Evolutionary conservation across 1,284 basidiomycete genomes (phyloP).

Genomic region (Ustilago xerochloae): DNA sequence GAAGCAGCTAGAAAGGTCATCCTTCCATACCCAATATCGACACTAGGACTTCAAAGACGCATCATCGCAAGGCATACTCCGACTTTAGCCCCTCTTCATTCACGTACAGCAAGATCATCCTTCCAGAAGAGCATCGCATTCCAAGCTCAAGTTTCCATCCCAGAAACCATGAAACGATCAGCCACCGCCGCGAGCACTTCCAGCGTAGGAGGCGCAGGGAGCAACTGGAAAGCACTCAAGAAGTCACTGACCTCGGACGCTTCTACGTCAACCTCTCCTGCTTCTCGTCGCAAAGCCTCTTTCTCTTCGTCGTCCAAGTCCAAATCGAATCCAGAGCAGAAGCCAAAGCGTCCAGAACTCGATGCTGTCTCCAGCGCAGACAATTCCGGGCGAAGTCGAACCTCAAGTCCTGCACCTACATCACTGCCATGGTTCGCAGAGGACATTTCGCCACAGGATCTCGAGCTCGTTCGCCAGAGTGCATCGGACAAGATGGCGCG

Average conservation of each 20-base stretch:
- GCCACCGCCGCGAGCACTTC: background rate
- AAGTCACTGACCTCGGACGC: constrained; percentile 41
- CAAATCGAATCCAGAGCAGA: constrained; percentile 5
- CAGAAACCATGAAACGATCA: constrained; percentile 24
- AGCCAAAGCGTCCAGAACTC: constrained; percentile 5
- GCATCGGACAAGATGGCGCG: constrained; percentile 34
- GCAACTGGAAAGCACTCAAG: constrained; percentile 63
- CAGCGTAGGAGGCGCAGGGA: constrained; percentile 36
- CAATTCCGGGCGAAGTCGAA: constrained; percentile 10
- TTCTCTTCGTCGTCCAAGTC: background rate
- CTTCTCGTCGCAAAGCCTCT: constrained; percentile 2
- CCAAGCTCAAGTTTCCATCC: background rate
- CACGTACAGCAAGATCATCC: background rate
- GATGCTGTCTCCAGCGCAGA: background rate
- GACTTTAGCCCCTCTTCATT: background rate
- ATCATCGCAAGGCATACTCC: background rate
- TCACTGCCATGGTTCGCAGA: constrained; percentile 63
- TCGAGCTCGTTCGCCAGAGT: constrained; percentile 50
- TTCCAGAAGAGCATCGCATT: background rate
- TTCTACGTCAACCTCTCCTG: constrained; percentile 7
- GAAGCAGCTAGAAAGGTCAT: background rate
- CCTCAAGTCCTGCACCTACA: constrained; percentile 26
- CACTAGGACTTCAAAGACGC: background rate
- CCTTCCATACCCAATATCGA: background rate
- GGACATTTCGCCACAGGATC: constrained; percentile 60